A percentile compares a stretch with the other conserved stretches of the same genome.
Conservation (phyloP, 371 early-diverging fungal genomes). For the Mucor mucedo region DNA sequence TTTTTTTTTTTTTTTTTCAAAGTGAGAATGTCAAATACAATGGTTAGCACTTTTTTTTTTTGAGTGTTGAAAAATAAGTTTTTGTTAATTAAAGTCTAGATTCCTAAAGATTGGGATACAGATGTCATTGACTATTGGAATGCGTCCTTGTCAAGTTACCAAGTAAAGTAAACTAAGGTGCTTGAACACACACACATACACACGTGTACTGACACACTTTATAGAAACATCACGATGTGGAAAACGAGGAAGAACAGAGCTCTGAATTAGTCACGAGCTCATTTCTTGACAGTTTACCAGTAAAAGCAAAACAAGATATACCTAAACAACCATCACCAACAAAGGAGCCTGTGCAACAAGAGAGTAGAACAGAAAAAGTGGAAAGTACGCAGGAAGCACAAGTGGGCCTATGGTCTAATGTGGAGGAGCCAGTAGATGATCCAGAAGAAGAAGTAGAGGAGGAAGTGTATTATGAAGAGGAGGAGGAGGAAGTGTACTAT, state of each 20-base stretch:
- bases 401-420: constrained; percentile 2
- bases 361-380: neutral
- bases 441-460: constrained; percentile 1
- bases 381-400: neutral
- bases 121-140: constrained; percentile 29
- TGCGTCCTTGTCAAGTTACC: constrained; percentile 21
- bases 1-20: constrained; percentile 2
- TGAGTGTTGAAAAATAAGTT: neutral
- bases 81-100: neutral
- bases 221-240: constrained; percentile 5
- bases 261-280: constrained; percentile 1
- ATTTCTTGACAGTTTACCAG: constrained; percentile 3
- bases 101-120: constrained; percentile 10
- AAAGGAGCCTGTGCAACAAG: neutral
- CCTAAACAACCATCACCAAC: no score
- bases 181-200: neutral
- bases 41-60: neutral
- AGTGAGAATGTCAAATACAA: neutral
- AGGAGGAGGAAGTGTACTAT: neutral
- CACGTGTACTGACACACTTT: constrained; percentile 6
- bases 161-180: constrained; percentile 4
- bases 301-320: neutral
- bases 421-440: neutral
- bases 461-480: constrained; percentile 5
- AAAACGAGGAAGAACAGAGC: neutral